Evolutionary conservation across 345 rosid species (phyloP), one percentile per base, ranked within the genome.

Genomic region (Dovyalis caffra): DNA sequence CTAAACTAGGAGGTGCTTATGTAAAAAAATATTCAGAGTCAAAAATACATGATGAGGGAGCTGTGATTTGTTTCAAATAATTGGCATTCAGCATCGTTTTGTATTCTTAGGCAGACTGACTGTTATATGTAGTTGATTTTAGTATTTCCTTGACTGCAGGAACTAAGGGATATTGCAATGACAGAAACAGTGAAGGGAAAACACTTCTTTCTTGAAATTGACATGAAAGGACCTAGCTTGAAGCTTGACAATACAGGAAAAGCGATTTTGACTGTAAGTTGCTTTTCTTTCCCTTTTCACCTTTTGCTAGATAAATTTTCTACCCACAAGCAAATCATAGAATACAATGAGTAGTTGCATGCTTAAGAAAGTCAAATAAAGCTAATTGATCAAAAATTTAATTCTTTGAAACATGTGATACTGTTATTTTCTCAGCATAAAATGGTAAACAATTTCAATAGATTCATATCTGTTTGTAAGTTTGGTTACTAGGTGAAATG

Each of bases 161-260:
- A 91, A 86, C 66, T 92, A 25, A 86, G 95, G 77, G 97, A 94
- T 82, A 90, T 90, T 78, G 95, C 93, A 66, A 90, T 86, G 80
- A 62, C 82, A 21, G 88, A 85, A 70, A 66, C 82, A 38, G 74
- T 84, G 18, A 92, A 91, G 71, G 97, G 97, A 64, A 92, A 94
- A 75, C 81, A 86, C 76, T 94, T 94, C 70, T 90, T 94, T 83
- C 94, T 94, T 80, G 98, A 92, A 83, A 76, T 84, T 45, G 98
- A 92, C 79, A 86, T 95, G 74, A 92, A 86, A 77, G 97, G 97
- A 73, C 97, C 97, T 32, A 66, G 79, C 60, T 73, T 94, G 89
- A 94, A 92, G 88, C 94, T 91, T 68, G 97, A 92, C 86, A 91
- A 95, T 74, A 91, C 98, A 57, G 97, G 98, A 80, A 95, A 92